Base-by-base conservation (phyloP, 2,329 filamentous ascomycete species). In the Colletotrichum lentis region DNA sequence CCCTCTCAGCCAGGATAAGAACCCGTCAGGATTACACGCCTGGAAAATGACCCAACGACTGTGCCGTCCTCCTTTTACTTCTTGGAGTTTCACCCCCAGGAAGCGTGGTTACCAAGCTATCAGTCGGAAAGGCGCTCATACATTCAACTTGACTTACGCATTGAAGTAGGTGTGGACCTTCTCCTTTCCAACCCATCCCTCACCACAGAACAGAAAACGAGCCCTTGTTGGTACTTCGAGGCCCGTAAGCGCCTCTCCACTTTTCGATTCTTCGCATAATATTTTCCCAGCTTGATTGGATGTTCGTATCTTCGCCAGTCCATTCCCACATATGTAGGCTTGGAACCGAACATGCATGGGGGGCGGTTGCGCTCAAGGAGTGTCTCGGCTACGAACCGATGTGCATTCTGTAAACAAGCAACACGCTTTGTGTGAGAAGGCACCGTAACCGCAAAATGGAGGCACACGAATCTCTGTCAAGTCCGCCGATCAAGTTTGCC, bases 51-150 rank as follows among this genome's bases (percentile, higher is more conserved):
- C 24, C 11, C 1, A 20, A 37, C 3, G 18, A 22, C 11, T 41
- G 39, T 16, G 22, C n/a, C 37, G 35, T 67, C 44, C 18, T 61
- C 44, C n/a, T 20, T 18, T 10, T 57, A 18, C 49, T 52, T 49
- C 24, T 64, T 62, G 5, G 54, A 61, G 10, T 64, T 68, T 16
- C 55, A 47, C 14, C 65, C 61, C 39, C 44, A 14, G n/a, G 20
- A n/a, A 12, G 10, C 8, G n/a, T 46, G 14, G 3, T 4, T 22
- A 8, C 3, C 22, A 46, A 3, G 10, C 20, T 4, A 6, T 6
- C 20, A 22, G 44, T 12, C 20, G 5, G 2, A 22, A 46, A 10
- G 7, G 3, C 10, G 4, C 44, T 2, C 4, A 46, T 5, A 22
- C 8, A 22, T 5, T 12, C n/a, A 46, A 14, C 10, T 22, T 12